Evolutionary conservation across 768 basidiomycete species (phyloP).

Genomic region (Pluteus cervinus): DNA sequence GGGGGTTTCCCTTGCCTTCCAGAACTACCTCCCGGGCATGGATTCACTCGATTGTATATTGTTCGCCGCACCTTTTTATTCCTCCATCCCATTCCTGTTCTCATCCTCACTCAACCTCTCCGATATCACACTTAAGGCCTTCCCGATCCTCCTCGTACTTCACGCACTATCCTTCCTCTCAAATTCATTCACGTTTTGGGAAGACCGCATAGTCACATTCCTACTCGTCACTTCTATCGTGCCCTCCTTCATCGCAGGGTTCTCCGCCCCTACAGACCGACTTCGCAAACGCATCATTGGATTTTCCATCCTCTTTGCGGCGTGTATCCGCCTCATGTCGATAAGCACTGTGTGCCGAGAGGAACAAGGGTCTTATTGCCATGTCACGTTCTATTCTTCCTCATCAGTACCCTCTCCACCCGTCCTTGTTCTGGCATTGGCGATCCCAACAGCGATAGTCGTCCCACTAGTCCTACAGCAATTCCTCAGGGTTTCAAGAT

Average conservation of each 20-base stretch:
- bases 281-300: constrained; percentile 73
- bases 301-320: constrained; percentile 60
- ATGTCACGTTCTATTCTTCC: constrained; percentile 84
- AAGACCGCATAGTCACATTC: constrained; percentile 79
- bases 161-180: constrained; percentile 80
- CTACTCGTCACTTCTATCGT: constrained; percentile 62
- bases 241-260: constrained; percentile 52
- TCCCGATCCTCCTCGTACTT: constrained; percentile 49
- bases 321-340: constrained; percentile 70
- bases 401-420: constrained; percentile 66
- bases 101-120: constrained; percentile 31
- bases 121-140: constrained; percentile 18
- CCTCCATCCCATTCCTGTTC: constrained; percentile 39
- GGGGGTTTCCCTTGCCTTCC: constrained; percentile 22
- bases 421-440: constrained; percentile 46
- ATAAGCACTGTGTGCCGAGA: constrained; percentile 88
- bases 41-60: constrained; percentile 43
- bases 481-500: constrained; percentile 61
- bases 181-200: constrained; percentile 98
- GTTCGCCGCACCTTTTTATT: constrained; percentile 42
- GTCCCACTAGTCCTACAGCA: constrained; percentile 50
- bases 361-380: constrained; percentile 88
- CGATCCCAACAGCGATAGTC: constrained; percentile 47
- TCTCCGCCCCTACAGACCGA: constrained; percentile 60
- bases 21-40: constrained; percentile 36